Percentiles rank a stretch among this genome's conserved stretches.
phyloP scores from a whole-genome alignment of 352 stramenopile genomes.

The Phytopythium montanum region DNA sequence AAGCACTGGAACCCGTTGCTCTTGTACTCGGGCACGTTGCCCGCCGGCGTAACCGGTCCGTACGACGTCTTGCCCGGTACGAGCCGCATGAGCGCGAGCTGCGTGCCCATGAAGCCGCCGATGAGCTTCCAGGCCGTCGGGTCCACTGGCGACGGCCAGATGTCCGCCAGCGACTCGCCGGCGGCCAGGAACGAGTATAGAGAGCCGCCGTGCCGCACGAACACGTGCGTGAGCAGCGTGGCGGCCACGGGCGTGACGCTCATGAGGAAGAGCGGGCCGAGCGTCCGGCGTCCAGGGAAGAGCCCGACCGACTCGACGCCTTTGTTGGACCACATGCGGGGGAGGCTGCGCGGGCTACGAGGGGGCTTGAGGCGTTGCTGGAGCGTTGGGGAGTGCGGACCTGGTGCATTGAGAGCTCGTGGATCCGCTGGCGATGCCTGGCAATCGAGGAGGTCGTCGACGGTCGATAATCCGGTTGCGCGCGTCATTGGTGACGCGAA shows the following conservation, averaged over 20 bases:
- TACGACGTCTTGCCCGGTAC: constrained; percentile 88
- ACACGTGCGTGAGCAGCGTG: constrained; percentile 83
- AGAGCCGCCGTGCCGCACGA: constrained; percentile 49
- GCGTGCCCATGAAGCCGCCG: constrained; percentile 79
- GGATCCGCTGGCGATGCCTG: too few relatives aligned
- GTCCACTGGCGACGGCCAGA: constrained; percentile 86
- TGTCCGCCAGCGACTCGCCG: constrained; percentile 50
- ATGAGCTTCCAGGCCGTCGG: constrained; percentile 89
- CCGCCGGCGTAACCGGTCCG: constrained; percentile 81
- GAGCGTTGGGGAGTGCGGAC: too few relatives aligned
- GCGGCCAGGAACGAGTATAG: constrained; percentile 31
- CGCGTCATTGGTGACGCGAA: not conserved
- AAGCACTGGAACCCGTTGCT: constrained; percentile 93
- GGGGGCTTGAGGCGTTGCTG: too few relatives aligned
- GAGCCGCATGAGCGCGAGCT: constrained; percentile 89
- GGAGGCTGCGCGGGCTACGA: too few relatives aligned
- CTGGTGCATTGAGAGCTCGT: too few relatives aligned
- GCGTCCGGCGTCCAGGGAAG: constrained; percentile 70
- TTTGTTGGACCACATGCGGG: constrained; percentile 69
- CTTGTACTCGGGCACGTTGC: constrained; percentile 90
- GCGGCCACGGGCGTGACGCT: constrained; percentile 71
- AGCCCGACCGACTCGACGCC: constrained; percentile 62
- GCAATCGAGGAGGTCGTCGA: not conserved
- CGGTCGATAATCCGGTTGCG: not conserved
- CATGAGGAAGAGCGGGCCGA: constrained; percentile 90